These are phyloP conservation scores for Sugiyamaella boreocaroliniensis DNA, from an alignment of 805 yeast species.

Conservation along the genomic window DNA sequence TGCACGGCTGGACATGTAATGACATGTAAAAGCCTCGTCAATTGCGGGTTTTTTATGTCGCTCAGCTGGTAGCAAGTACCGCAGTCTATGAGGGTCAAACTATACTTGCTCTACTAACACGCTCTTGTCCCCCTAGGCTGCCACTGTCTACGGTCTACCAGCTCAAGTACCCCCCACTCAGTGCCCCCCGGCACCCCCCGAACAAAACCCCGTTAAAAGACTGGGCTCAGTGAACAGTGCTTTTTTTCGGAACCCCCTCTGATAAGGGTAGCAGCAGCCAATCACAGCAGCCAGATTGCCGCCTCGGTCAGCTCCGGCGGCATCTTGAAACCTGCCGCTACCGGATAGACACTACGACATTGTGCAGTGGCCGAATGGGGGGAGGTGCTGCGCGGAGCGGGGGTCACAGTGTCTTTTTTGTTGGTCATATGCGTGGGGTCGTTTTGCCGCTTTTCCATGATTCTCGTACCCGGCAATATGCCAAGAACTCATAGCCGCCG, in stretches of 20 bases:
- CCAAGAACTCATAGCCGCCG: no score
- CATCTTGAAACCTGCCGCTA: not conserved
- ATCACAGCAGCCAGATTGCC: not conserved
- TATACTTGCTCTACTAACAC: no score
- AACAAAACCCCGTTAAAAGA: not conserved
- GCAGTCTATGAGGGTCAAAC: no score
- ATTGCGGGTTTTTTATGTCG: not conserved
- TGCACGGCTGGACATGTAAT: not conserved
- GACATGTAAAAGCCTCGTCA: not conserved
- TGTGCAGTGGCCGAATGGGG: not conserved
- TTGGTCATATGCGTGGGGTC: no score
- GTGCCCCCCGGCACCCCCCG: not conserved
- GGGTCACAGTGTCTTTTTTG: no score
- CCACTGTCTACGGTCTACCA: not conserved
- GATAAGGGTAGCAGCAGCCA: not conserved
- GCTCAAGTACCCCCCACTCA: not conserved
- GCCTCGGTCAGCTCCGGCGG: slow-evolving; percentile 3
- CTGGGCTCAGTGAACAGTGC: not conserved
- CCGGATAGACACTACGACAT: not conserved
- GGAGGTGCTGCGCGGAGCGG: not conserved
- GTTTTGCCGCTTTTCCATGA: no score
- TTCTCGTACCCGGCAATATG: no score
- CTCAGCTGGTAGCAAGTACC: no score
- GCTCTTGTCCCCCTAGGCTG: not conserved
- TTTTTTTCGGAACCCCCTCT: not conserved